Base-by-base conservation (phyloP, 306 rosid genomes). In the Mimosa bimucronata region DNA sequence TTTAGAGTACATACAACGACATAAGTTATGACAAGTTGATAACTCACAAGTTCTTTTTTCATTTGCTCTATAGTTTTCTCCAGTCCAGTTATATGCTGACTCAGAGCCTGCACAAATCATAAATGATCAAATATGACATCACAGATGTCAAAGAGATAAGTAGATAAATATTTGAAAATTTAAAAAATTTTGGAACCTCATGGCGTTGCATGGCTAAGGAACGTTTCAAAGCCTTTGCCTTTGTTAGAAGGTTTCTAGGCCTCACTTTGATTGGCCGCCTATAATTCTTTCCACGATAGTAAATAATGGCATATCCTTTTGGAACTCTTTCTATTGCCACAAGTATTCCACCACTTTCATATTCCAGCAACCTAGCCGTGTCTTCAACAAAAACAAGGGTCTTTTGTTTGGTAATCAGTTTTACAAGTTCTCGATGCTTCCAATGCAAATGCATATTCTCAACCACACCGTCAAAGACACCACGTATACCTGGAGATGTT, bases 381-480 rank as follows among this genome's bases (percentile, higher is more conserved):
- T 95, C 97, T 89, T 95, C 97, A 66, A 95, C 94, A 77, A 89
- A 90, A 80, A 93, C 87, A 80, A 91, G 91, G 80, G 87, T 90
- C 83, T 90, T 95, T 83, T 93, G 97, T 83, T 90, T 95, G 75
- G 97, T 83, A 55, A 95, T 91, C 77, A 95, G 74, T 78, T 95
- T 95, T 83, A 95, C 99, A 26, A 95, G 97, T 75, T 95, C 99
- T 75, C 99, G 90, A 79, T 95, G 91, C 80, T 81, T 93, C 99
- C 99, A 95, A 77, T 95, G 97, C 87, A 93, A 84, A 86, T 93
- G 99, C 99, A 95, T 95, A 84, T 93, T 95, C 90, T 95, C 93
- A 26, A 95, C 84, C 42, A 95, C 97, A 60, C 99, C 97, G 76
- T 88, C 91, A 81, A 93, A 93, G 71, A 90, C 93, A 71, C 97